Base-by-base conservation (phyloP, 2,329 filamentous ascomycete species). In the Cryphonectria nitschkei region DNA sequence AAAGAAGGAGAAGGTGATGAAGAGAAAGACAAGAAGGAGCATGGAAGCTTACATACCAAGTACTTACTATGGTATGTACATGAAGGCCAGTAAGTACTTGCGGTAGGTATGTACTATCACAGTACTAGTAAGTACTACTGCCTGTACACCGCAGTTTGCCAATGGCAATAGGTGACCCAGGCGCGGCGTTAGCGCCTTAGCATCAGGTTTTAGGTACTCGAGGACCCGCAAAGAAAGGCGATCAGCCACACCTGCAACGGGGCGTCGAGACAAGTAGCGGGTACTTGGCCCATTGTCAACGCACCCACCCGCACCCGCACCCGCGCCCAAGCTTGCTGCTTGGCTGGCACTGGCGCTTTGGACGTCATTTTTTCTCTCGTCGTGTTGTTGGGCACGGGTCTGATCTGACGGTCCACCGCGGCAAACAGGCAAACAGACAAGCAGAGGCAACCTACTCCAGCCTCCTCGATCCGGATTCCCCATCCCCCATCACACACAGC, bases 401-500 rank as follows among this genome's bases (percentile, higher is more conserved):
- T 26, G 39, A 43, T 26, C 19, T 43, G 19, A 41, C 60, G 39
- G 39, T 26, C 61, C 39, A 43, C 34, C 58, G 19, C 32, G 63
- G 41, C 63, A 19, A 50, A 43, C 41, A 65, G 22, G 26, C 29
- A 34, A 43, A 32, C 43, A 65, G 29, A 37, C 26, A 46, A 26
- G 37, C 64, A 34, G 5, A n/a, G 50, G 65, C 54, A 46, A 60
- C 65, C 50, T 16, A 29, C 64, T 52, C 46, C 64, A 66, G 61
- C 61, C 61, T 64, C 61, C 61, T 41, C 37, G 6, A 39, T 37
- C 60, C 19, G 11, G 16, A 22, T n/a, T 37, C 34, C 32, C 32
- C 60, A 62, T 26, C 60, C n/a, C 19, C 22, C 26, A 39, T 22
- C 19, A 8, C 37, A 13, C 22, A 29, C 22, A 37, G 34, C 19